These are phyloP conservation scores for Margaritispora aquatica DNA, from an alignment of 495 filamentous ascomycete genomes.

Conservation along the genomic window DNA sequence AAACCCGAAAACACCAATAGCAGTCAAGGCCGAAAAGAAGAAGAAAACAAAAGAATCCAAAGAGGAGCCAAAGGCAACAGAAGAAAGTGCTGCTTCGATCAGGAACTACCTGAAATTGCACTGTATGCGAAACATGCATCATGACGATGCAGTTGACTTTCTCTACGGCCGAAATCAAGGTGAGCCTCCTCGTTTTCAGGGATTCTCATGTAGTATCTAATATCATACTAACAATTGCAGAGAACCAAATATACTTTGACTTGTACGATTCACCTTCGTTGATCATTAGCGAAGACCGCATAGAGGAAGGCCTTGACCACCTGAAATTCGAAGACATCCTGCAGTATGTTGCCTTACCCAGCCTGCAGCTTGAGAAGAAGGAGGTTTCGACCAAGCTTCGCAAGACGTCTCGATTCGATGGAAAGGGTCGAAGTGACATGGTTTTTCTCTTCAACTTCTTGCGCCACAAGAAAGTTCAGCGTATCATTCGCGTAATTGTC, in stretches of 20 bases:
- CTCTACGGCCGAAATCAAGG: constrained; percentile 21
- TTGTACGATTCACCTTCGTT: constrained; percentile 15
- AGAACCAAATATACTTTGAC: constrained; percentile 25
- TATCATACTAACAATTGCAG: constrained; percentile 1
- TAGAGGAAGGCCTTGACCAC: constrained; percentile 18
- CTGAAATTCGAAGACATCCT: constrained; percentile 29
- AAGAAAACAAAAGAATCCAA: too few relatives aligned
- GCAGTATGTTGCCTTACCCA: constrained; percentile 28
- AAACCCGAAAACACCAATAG: too few relatives aligned
- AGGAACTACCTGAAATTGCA: constrained; percentile 27
- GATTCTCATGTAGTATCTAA: not conserved
- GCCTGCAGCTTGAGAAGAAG: constrained; percentile 9
- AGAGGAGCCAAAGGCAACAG: too few relatives aligned
- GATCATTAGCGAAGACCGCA: constrained; percentile 14
- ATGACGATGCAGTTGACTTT: constrained; percentile 22
- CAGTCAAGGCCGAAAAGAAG: too few relatives aligned
- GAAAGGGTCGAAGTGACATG: constrained; percentile 22
- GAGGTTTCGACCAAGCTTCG: constrained; percentile 5
- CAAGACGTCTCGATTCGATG: too few relatives aligned
- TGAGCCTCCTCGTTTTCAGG: not conserved
- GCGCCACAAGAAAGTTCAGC: constrained; percentile 19
- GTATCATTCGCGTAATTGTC: constrained; percentile 29
- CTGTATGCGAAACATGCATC: constrained; percentile 21
- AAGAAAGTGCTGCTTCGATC: too few relatives aligned
- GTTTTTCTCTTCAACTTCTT: constrained; percentile 24